Base-by-base conservation (phyloP, 345 rosid species). In the Anastatica hierochuntica region DNA sequence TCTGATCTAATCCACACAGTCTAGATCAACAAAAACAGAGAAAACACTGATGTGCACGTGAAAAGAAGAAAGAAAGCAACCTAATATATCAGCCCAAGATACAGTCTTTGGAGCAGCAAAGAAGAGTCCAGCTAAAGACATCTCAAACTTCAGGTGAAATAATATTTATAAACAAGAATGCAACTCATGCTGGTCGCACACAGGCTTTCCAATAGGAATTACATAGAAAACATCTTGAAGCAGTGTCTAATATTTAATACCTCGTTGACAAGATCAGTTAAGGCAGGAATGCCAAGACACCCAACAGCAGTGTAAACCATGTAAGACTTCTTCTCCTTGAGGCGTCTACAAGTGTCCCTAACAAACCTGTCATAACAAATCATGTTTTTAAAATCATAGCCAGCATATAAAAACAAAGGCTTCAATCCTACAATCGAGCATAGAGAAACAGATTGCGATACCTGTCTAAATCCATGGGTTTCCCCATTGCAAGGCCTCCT, bases 251-350 rank as follows among this genome's bases (percentile, higher is more conserved):
- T 6, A 18, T 19, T n/a, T 11, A 43, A 17, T 70, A 90, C 98
- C 98, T 92, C 95, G 37, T 62, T 79, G 68, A 87, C 69, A 14
- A 92, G 59, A 74, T 87, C 92, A 53, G 68, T 64, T n/a, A 90
- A 34, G 0, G 89, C 90, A 49, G 89, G 48, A 65, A 84, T 58
- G 41, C 98, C 98, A 36, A 92, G 71, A 71, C 85, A 82, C 42
- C 96, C 95, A 17, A 84, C 90, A 38, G 98, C 96, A 34, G 84
- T 76, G 59, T 81, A 84, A 9, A 84, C 78, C 98, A 87, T 75
- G 75, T 92, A 92, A 3, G 98, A 83, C 72, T 92, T 92, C 79
- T 63, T 92, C 67, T 92, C 98, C 58, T 74, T 92, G 52, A 92
- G 67, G 44, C 78, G 75, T 64, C 81, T 77, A 67, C 98, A 92